phyloP scores from a whole-genome alignment of 129 eudicot genomes.

The Sambucus nigra region DNA sequence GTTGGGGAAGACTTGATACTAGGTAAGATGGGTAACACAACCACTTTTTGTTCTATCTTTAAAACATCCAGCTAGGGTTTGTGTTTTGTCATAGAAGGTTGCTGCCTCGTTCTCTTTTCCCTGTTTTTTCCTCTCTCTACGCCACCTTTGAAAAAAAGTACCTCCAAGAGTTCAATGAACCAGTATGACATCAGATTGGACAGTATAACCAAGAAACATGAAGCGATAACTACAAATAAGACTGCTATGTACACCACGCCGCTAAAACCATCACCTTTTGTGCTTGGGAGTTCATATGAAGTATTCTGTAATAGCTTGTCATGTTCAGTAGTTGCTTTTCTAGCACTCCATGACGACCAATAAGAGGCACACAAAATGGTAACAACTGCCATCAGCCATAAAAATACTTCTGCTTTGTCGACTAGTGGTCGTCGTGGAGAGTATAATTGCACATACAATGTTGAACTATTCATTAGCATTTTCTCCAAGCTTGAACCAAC shows the following conservation, averaged over 20 bases:
- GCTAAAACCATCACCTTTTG: conserved; percentile 28
- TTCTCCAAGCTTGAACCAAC: conserved; percentile 71
- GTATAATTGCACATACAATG: conserved; percentile 82
- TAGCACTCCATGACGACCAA: conserved; percentile 91
- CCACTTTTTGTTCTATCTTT: too few relatives aligned
- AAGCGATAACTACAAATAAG: conserved; percentile 68
- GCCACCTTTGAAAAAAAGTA: conserved; percentile 79
- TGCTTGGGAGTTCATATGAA: conserved; percentile 38
- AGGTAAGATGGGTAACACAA: too few relatives aligned
- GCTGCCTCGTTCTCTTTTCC: too few relatives aligned
- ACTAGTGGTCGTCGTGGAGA: conserved; percentile 76
- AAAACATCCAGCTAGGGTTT: too few relatives aligned
- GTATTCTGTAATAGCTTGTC: conserved; percentile 76
- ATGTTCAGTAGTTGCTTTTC: conserved; percentile 68
- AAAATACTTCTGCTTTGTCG: conserved; percentile 81
- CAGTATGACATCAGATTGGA: conserved; percentile 72
- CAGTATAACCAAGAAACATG: conserved; percentile 69
- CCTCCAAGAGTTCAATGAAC: conserved; percentile 76
- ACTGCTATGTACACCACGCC: conserved; percentile 68
- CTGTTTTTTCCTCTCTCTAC: too few relatives aligned
- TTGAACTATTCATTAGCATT: conserved; percentile 49
- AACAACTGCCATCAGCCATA: conserved; percentile 84
- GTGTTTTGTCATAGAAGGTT: too few relatives aligned
- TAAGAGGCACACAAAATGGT: conserved; percentile 76
- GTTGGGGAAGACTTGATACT: too few relatives aligned